Evolutionary conservation across 2,329 filamentous ascomycete genomes (phyloP), one percentile per base, ranked within the genome.

Genomic region (Shiraia sp.): DNA sequence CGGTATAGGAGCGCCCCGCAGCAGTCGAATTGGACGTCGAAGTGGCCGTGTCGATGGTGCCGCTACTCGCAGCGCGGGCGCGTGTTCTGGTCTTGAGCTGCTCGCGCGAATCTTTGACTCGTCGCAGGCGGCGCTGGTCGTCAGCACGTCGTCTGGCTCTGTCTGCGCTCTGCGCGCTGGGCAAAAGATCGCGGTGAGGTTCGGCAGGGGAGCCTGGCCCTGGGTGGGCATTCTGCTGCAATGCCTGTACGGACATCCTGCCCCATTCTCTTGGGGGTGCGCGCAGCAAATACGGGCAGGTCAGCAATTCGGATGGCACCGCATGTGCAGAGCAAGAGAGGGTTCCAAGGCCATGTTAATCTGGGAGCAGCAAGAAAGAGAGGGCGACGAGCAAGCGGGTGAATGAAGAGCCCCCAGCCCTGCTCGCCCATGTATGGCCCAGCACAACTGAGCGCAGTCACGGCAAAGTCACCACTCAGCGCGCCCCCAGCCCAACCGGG

Each of bases 1-100:
- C 74, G 3, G 73, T 75, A 56, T 75, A 76, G 42, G 72, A 68
- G 42, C 70, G 63, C 16, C 68, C 66, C 28, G 56, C 53, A 6
- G 53, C 49, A 26, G 59, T 62, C 40, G 61, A 51, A 45, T 30
- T 58, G 43, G 49, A 57, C 28, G 56, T 52, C 22, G 53, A 40
- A 10, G 59, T 59, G 40, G 65, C 59, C 12, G 59, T 59, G 40
- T 65, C 59, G 42, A 64, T 56, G 46, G 61, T 68, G 47, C 50
- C 59, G 55, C 47, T 68, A 55, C 61, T 66, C 19, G 50, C 45
- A 26, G 54, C 62, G 46, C 62, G 61, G 14, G 63, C 56, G 27
- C 61, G 51, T 25, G 59, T 61, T 35, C 56, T 45, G 29, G 57
- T 63, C 42, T 68, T 66, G 40, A 70, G 52, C 46, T 69, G 61